Evolutionary conservation across 2,329 filamentous ascomycete genomes (phyloP), one percentile per base, ranked within the genome.

Genomic region (Chlorencoelia australis): DNA sequence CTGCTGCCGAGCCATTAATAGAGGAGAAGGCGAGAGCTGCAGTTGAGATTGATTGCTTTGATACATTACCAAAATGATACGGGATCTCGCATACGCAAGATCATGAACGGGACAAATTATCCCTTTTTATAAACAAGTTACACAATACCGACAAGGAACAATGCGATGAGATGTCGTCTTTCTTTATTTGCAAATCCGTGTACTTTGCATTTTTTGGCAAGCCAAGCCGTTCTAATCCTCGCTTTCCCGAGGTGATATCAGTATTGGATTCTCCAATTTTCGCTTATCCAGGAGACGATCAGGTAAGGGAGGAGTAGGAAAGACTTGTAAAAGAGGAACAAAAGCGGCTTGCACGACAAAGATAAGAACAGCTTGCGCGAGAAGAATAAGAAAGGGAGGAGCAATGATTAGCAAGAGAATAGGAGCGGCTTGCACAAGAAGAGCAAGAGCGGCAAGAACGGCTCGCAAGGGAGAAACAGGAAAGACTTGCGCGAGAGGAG

Each of bases 141-240:
- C 35, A 51, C 26, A 31, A 43, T 35, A 36, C 14, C 26, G 35
- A 33, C 25, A 29, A 44, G 31, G 36, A 48, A 30, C 14, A 42
- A 31, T 33, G 24, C 30, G 33, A 45, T 28, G 33, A 43, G 33
- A 44, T 52, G 19, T 42, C 40, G 30, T 47, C 43, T 36, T 52
- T 52, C 41, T 51, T 49, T 34, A 33, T 50, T 7, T 37, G 40
- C 19, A 36, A 35, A 41, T 50, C 45, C 9, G 36, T 50, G 18
- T 52, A 52, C 40, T 47, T 46, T 43, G 39, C 42, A 37, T 52
- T 52, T 42, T 50, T 47, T 34, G 40, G 46, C 41, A 50, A 41
- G 37, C 35, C 37, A 28, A 34, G 16, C 30, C 22, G 29, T 30
- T 17, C 24, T n/a, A 33, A 6, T 33, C 16, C 24, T 39, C 28